Evolutionary conservation across 1,139 yeast species (phyloP).

Genomic region (Debaryomyces udenii): DNA sequence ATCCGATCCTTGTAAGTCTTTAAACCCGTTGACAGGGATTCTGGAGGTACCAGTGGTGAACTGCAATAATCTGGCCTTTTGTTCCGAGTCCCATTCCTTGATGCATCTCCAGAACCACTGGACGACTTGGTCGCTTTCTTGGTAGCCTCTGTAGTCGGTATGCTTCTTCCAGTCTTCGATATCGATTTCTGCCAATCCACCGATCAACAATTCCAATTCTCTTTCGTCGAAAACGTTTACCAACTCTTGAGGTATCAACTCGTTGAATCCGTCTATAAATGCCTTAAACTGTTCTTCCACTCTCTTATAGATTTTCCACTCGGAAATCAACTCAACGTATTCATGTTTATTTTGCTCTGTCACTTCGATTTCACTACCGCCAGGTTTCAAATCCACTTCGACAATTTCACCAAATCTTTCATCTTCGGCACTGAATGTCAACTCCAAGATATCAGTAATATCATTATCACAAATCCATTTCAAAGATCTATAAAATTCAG

Average conservation of each 20-base stretch:
- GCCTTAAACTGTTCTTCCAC: conserved; percentile 96
- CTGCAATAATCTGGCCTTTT: conserved; percentile 91
- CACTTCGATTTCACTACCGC: conserved; percentile 86
- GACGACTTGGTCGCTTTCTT: conserved; percentile 92
- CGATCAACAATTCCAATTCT: conserved; percentile 92
- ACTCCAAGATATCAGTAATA: conserved; percentile 77
- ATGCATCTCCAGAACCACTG: conserved; percentile 99
- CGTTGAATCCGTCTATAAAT: conserved; percentile 95
- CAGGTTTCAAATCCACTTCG: conserved; percentile 85
- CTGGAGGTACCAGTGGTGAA: conserved; percentile 98
- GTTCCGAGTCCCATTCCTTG: conserved; percentile 94
- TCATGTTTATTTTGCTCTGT: conserved; percentile 94
- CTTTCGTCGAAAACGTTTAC: conserved; percentile 97
- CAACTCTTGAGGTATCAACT: conserved; percentile 92
- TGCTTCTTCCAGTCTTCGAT: conserved; percentile 99
- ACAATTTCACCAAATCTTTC: conserved; percentile 94
- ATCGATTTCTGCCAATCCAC: conserved; percentile 97
- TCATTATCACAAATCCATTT: conserved; percentile 96
- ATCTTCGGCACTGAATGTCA: conserved; percentile 93
- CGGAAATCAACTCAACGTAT: conserved; percentile 91
- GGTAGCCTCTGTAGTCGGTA: conserved; percentile 97
- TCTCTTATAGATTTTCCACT: conserved; percentile 93
- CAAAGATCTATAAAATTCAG: conserved; percentile 90
- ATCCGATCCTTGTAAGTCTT: conserved; percentile 97
- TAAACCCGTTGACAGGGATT: conserved; percentile 98